phyloP scores from a whole-genome alignment of 2,329 filamentous ascomycete genomes.

The Moelleriella libera region DNA sequence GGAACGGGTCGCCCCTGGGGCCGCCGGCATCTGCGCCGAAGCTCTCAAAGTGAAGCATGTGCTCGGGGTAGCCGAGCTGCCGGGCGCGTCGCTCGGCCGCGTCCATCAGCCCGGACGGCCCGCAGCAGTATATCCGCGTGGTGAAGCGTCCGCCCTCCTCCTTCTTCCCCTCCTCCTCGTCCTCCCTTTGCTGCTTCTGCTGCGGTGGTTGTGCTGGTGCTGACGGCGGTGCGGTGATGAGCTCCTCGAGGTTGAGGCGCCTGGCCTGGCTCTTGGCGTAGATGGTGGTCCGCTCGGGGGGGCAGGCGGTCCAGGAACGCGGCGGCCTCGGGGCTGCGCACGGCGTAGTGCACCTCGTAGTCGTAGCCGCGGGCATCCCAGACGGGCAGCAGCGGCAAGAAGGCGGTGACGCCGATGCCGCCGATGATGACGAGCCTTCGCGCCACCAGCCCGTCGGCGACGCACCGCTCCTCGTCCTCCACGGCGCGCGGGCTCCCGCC shows the following conservation, averaged over 20 bases:
- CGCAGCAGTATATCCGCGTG: conserved; percentile 44
- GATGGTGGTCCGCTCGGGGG: conserved; percentile 23
- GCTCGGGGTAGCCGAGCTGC: conserved; percentile 25
- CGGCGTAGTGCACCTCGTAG: conserved; percentile 43
- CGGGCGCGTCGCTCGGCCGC: conserved; percentile 27
- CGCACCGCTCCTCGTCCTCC: neutral
- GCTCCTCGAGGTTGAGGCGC: conserved; percentile 36
- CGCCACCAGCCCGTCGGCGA: neutral
- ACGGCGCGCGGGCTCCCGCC: conserved; percentile 20
- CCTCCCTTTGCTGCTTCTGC: too few species aligned
- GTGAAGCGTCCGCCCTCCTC: neutral
- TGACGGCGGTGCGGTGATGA: conserved; percentile 31
- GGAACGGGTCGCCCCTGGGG: conserved; percentile 34
- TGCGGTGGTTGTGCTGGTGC: too few species aligned
- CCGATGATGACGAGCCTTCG: conserved; percentile 47
- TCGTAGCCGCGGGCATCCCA: conserved; percentile 31
- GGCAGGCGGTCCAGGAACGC: conserved; percentile 37
- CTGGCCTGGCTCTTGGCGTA: conserved; percentile 38
- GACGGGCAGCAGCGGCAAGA: conserved; percentile 32
- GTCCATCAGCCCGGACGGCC: conserved; percentile 41
- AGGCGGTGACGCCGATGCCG: conserved; percentile 54
- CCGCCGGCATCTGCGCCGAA: conserved; percentile 39
- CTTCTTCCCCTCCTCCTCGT: too few species aligned
- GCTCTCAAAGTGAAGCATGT: conserved; percentile 46
- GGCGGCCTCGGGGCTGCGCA: conserved; percentile 34